Percentiles rank a stretch among this genome's conserved stretches.
Evolutionary conservation across 1,284 basidiomycete species (phyloP).

Genomic region (Austroboletus novae-zelandiae): DNA sequence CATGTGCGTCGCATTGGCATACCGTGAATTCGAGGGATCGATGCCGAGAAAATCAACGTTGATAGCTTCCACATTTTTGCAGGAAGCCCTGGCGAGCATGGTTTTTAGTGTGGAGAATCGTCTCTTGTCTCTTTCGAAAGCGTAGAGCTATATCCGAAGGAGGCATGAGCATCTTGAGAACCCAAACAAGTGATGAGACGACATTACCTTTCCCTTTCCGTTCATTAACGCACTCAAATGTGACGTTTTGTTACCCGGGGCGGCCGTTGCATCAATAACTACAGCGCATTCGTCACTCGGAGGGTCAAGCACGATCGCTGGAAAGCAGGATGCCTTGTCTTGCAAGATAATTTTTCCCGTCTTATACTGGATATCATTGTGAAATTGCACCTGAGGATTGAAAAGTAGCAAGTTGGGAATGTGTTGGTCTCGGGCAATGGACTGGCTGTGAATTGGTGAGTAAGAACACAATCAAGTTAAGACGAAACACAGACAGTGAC

Average conservation of each 20-base stretch:
- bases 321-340: slow-evolving; percentile 98
- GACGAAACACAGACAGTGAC: slow-evolving; percentile 42
- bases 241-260: slow-evolving; percentile 98
- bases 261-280: slow-evolving; percentile 94
- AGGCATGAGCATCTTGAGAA: slow-evolving; percentile 7
- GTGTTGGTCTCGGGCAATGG: slow-evolving; percentile 74
- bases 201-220: slow-evolving; percentile 70
- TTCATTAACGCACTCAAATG: slow-evolving; percentile 87
- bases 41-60: slow-evolving; percentile 79
- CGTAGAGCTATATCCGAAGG: slow-evolving; percentile 57
- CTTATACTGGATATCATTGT: slow-evolving; percentile 60
- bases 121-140: slow-evolving; percentile 81
- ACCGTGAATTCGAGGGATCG: slow-evolving; percentile 64
- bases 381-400: slow-evolving; percentile 60
- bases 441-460: slow-evolving; percentile 40
- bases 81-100: slow-evolving; percentile 82
- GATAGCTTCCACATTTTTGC: slow-evolving; percentile 72
- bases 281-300: slow-evolving; percentile 46
- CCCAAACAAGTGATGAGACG: background rate
- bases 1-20: slow-evolving; percentile 78
- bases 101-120: slow-evolving; percentile 78
- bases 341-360: slow-evolving; percentile 88
- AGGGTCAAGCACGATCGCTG: slow-evolving; percentile 77
- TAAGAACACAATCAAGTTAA: background rate
- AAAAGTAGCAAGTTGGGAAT: slow-evolving; percentile 82